Evolutionary conservation across 495 filamentous ascomycete genomes (phyloP).

Genomic region (Podospora bellae-mahoneyi): DNA sequence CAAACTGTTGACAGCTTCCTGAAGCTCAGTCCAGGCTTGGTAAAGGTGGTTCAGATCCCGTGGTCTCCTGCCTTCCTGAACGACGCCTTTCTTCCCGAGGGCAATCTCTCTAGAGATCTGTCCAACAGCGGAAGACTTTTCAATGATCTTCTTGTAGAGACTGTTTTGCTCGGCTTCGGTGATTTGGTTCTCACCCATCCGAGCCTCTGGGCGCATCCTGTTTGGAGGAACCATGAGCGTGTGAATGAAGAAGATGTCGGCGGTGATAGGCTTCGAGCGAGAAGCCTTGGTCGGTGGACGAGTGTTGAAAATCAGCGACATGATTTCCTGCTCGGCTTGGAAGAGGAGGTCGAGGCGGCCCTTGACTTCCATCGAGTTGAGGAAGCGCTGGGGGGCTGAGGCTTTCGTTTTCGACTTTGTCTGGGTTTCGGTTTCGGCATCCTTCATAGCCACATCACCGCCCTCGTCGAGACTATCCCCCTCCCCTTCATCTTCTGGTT

Average conservation of each 20-base stretch:
- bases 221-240: constrained; percentile 85
- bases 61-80: constrained; percentile 39
- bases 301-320: constrained; percentile 78
- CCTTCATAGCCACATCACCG: constrained; percentile 52
- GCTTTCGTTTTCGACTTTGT: constrained; percentile 26
- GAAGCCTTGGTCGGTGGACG: constrained; percentile 48
- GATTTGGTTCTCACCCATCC: constrained; percentile 70
- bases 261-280: constrained; percentile 49
- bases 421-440: constrained; percentile 34
- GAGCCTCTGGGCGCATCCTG: constrained; percentile 84
- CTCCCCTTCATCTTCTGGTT: constrained; percentile 45
- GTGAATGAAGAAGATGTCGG: constrained; percentile 92
- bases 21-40: constrained; percentile 70
- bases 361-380: constrained; percentile 72
- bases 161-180: constrained; percentile 83
- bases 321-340: constrained; percentile 76
- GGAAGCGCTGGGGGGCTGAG: constrained; percentile 55
- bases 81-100: constrained; percentile 37
- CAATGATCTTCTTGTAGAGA: constrained; percentile 76
- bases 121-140: constrained; percentile 63
- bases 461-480: constrained; percentile 52
- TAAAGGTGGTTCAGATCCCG: constrained; percentile 45
- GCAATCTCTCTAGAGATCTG: constrained; percentile 70
- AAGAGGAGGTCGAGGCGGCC: constrained; percentile 75
- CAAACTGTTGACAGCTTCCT: constrained; percentile 85